phyloP scores from a whole-genome alignment of 768 basidiomycete species.

The Psilocybe cyanescens region DNA sequence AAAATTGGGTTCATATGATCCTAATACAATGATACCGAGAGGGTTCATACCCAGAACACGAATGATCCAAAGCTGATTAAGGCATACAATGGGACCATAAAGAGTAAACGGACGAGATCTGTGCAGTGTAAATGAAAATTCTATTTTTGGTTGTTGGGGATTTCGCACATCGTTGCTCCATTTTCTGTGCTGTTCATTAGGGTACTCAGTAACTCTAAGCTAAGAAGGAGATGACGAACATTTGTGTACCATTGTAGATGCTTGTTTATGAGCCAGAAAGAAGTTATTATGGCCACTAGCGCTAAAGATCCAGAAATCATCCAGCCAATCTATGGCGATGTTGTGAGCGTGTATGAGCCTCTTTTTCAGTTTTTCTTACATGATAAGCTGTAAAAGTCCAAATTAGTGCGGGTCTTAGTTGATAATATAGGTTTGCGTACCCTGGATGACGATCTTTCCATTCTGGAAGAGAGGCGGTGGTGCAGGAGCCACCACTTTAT shows the following conservation, averaged over 20 bases:
- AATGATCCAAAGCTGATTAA: constrained; percentile 69
- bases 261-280: constrained; percentile 75
- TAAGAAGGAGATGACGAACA: constrained; percentile 39
- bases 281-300: constrained; percentile 54
- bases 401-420: constrained; percentile 2
- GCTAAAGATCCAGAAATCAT: constrained; percentile 65
- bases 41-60: constrained; percentile 63
- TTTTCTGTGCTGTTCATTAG: constrained; percentile 47
- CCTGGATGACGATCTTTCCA: constrained; percentile 63
- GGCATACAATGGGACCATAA: constrained; percentile 82
- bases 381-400: constrained; percentile 49
- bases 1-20: not conserved
- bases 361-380: constrained; percentile 34
- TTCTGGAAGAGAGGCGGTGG: constrained; percentile 64
- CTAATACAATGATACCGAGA: not conserved
- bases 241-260: constrained; percentile 77
- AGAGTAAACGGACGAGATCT: constrained; percentile 76
- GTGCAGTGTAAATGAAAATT: not conserved
- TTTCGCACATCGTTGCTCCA: constrained; percentile 65
- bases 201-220: not conserved
- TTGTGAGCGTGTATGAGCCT: not conserved
- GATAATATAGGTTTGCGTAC: constrained; percentile 36
- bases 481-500: constrained; percentile 43
- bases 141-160: no score
- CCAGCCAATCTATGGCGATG: constrained; percentile 61